Conservation (phyloP, 108 stramenopile species). For the Epithemia pelagica region DNA sequence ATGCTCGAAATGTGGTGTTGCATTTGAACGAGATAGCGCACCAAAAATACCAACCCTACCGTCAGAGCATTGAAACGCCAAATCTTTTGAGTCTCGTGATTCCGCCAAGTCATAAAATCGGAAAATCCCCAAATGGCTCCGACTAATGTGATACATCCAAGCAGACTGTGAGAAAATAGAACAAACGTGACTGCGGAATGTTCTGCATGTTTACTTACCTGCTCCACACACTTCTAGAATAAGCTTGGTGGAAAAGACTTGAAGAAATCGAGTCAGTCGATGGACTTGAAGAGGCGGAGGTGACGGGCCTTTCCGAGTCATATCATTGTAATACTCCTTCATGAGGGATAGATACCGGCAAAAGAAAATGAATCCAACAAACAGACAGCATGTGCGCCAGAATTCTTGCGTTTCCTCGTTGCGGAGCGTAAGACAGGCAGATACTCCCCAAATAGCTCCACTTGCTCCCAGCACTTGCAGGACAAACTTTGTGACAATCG, state of each 20-base stretch:
- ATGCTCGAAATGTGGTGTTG: neutral
- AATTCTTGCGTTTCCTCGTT: neutral
- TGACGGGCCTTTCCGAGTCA: neutral
- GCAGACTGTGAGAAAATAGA: neutral
- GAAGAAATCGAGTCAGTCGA: conserved; percentile 9
- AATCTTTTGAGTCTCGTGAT: neutral
- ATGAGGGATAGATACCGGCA: neutral
- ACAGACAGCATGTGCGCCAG: neutral
- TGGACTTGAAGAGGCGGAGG: neutral
- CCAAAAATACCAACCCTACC: neutral
- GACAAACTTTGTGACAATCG: neutral
- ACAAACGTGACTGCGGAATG: too few relatives aligned
- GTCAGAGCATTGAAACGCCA: neutral
- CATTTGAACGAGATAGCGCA: neutral
- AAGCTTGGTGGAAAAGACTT: conserved; percentile 27
- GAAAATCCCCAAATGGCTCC: conserved; percentile 35
- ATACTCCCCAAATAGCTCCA: conserved; percentile 34
- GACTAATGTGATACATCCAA: neutral
- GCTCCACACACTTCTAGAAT: conserved; percentile 33
- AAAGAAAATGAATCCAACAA: neutral
- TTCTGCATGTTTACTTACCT: neutral
- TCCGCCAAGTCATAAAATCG: conserved; percentile 14
- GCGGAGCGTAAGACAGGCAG: conserved; percentile 12
- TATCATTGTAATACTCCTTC: neutral
- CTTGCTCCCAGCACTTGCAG: conserved; percentile 14